A percentile compares a stretch with the other conserved stretches of the same genome.
These are phyloP conservation scores for Tritrichomonas musculus DNA, from an alignment of 208 protist genomes.

Conservation along the genomic window DNA sequence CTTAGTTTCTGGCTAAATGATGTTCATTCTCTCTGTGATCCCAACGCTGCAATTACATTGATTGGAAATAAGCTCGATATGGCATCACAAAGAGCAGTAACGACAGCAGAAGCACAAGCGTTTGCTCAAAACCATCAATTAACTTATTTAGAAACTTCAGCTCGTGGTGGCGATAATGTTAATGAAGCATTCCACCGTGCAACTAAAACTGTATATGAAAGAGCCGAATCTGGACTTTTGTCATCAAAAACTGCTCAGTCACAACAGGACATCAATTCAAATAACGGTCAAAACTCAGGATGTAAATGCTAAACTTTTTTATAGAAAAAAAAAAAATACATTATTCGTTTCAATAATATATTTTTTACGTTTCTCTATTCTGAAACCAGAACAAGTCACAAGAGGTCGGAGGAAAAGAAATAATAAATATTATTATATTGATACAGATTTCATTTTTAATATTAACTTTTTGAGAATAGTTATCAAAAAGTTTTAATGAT, in stretches of 20 bases:
- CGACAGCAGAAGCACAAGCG: background rate
- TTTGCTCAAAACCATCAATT: background rate
- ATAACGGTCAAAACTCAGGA: too few relatives aligned
- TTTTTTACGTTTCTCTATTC: too few relatives aligned
- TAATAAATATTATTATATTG: too few relatives aligned
- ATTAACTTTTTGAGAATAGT: too few relatives aligned
- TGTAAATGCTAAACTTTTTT: too few relatives aligned
- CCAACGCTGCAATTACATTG: background rate
- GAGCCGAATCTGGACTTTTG: background rate
- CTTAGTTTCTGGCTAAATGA: slow-evolving; percentile 14
- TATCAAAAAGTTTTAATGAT: too few relatives aligned
- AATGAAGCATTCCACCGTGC: background rate
- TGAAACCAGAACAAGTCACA: too few relatives aligned
- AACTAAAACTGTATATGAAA: background rate
- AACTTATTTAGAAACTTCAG: background rate
- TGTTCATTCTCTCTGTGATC: slow-evolving; percentile 10
- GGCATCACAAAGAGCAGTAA: background rate
- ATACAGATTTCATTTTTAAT: too few relatives aligned
- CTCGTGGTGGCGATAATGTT: slow-evolving; percentile 8
- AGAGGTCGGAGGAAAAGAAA: too few relatives aligned
- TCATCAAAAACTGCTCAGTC: background rate
- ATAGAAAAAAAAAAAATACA: too few relatives aligned
- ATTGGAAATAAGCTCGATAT: slow-evolving; percentile 25
- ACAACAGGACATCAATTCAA: too few relatives aligned
- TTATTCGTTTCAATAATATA: too few relatives aligned